Conservation (phyloP, 2,329 filamentous ascomycete species). For the Trichoderma oligosporum region DNA sequence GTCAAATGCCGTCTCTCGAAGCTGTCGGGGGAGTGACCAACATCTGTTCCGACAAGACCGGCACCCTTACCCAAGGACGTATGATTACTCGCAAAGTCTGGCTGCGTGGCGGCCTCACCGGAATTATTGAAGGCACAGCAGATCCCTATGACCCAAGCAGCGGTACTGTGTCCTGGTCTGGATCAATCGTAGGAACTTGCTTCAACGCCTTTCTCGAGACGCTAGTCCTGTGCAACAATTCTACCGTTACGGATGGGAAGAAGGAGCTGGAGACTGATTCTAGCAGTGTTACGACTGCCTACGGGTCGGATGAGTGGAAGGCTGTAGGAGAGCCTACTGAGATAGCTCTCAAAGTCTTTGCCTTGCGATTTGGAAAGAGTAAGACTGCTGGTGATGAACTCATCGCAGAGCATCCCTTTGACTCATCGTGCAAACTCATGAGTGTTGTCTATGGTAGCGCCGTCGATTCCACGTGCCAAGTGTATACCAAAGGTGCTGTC, state of each 20-base stretch:
- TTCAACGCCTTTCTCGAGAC: conserved; percentile 51
- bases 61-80: conserved; percentile 62
- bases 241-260: conserved; percentile 47
- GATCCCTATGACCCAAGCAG: conserved; percentile 60
- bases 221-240: conserved; percentile 60
- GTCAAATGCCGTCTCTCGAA: conserved; percentile 62
- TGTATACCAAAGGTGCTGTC: conserved; percentile 57
- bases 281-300: conserved; percentile 45
- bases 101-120: conserved; percentile 52
- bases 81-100: conserved; percentile 63
- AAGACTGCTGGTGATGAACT: conserved; percentile 45
- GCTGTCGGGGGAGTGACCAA: conserved; percentile 67
- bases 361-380: conserved; percentile 60
- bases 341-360: conserved; percentile 70
- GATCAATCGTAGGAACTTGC: conserved; percentile 37
- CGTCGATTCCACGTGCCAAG: conserved; percentile 35
- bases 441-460: conserved; percentile 58
- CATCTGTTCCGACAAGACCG: conserved; percentile 69
- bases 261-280: conserved; percentile 46
- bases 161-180: conserved; percentile 48
- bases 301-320: conserved; percentile 48
- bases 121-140: conserved; percentile 51
- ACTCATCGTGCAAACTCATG: conserved; percentile 72
- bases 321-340: conserved; percentile 67
- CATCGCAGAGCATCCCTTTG: conserved; percentile 66